Base-by-base conservation (phyloP, 257 asterid species). In the Cordia subcordata region DNA sequence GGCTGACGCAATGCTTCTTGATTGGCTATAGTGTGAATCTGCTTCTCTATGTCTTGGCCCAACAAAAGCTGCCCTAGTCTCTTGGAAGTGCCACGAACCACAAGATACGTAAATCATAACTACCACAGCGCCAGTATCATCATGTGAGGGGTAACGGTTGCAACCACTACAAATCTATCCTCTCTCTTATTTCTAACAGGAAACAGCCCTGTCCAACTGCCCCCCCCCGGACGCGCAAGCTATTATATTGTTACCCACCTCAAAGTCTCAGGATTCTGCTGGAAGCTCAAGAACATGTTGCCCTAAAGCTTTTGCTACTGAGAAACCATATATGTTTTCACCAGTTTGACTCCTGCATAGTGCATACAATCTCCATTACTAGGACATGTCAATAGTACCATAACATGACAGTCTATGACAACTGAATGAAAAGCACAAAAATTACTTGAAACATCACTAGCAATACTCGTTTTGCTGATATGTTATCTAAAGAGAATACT, bases 171-270 rank as follows among this genome's bases (percentile, higher is more conserved):
- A 64, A 92, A 82, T 67, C 79, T 75, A 21, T 73, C 77, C 33
- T 96, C 96, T 15, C 23, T 73, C 82, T 78, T 88, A 57, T 70
- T 77, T 68, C 68, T 84, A 21, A 86, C 82, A 18, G 99, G 96
- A 71, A 84, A 84, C 67, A 75, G 81, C 19, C 99, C 99, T 0
- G 89, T 88, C 96, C 99, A 92, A 67, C 71, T 74, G n/a, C 71
- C 88, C 89, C 19, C 96, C 96, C 78, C 47, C 69, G 5, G 47
- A 39, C 18, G 79, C 88, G n/a, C 83, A 81, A 5, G 58, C 38
- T 45, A 88, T 57, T 62, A 88, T 84, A 68, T 79, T 66, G 59
- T 21, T 58, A 58, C 84, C 95, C 16, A 67, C 69, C 17, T 53
- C 62, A 58, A 44, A 64, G 67, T 92, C 84, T 55, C 17, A 68